Evolutionary conservation across 352 stramenopile genomes (phyloP).

Genomic region (Globisporangium middletonii): DNA sequence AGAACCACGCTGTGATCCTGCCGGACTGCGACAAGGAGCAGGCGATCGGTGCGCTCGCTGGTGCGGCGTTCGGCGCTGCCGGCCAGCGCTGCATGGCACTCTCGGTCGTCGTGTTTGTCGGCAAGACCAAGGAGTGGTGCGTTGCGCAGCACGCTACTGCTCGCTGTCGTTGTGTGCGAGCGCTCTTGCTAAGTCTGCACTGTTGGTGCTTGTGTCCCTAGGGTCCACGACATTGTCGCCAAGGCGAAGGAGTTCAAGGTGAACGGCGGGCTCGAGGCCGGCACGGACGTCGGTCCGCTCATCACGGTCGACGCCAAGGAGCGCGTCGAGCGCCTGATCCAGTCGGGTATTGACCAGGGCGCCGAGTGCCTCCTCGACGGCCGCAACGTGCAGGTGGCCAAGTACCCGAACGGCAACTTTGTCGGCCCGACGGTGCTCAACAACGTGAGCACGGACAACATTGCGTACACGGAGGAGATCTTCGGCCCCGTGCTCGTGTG

Average conservation of each 20-base stretch:
- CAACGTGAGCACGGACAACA: slow-evolving; percentile 78
- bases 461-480: slow-evolving; percentile 94
- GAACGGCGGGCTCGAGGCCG: slow-evolving; percentile 74
- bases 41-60: slow-evolving; percentile 81
- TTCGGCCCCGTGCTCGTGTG: slow-evolving; percentile 96
- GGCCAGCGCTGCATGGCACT: slow-evolving; percentile 98
- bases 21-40: slow-evolving; percentile 92
- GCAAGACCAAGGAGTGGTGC: slow-evolving; percentile 87
- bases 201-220: neutral
- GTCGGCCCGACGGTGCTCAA: slow-evolving; percentile 92
- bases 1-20: slow-evolving; percentile 98
- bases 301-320: slow-evolving; percentile 89
- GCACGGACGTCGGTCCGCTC: slow-evolving; percentile 80
- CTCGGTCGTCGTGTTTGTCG: slow-evolving; percentile 94
- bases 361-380: slow-evolving; percentile 90
- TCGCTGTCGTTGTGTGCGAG: no score
- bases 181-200: neutral
- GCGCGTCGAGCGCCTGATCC: slow-evolving; percentile 87
- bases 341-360: slow-evolving; percentile 85
- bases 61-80: slow-evolving; percentile 94
- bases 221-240: slow-evolving; percentile 87
- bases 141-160: neutral
- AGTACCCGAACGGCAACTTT: slow-evolving; percentile 95
- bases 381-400: slow-evolving; percentile 82
- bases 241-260: slow-evolving; percentile 90